Base-by-base conservation (phyloP, 352 stramenopile species). In the Globisporangium heterothallicum region DNA sequence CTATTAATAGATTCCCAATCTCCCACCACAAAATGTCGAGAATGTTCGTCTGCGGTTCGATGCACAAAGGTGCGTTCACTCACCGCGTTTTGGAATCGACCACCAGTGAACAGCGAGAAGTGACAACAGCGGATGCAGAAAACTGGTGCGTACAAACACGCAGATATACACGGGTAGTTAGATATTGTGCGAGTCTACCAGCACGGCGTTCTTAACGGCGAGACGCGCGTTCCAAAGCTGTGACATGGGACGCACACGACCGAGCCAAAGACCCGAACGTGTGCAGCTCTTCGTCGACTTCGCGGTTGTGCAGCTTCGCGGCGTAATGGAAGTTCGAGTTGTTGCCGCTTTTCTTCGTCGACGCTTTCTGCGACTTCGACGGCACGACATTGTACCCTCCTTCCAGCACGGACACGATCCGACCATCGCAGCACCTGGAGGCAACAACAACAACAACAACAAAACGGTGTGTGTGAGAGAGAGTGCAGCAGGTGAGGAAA, bases 361-460 rank as follows among this genome's bases (percentile, higher is more conserved):
- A 68, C 24, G 68, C 61, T 16, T 58, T 55, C 50, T 78, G 63
- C 44, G 59, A 70, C 41, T 79, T 80, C 56, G 32, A 38, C 32
- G 41, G 41, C 24, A 79, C 70, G 12, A 86, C 69, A 43, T 84
- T 85, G 69, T 98, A 98, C 36, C 95, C 94, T 55, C 95, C 95
- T 61, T 98, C 95, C 16, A 98, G 70, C 36, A 98, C 88, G 40
- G 90, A 98, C 22, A 98, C 84, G 45, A 98, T 81, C 45, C 89
- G 82, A 7, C 95, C 95, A 6, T 97, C 65, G 58, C 95, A 98
- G 61, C 68, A 87, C 45, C 75, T 86, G 29, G 29, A 48, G 6
- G 18, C 3, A 42, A n/a, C 40, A 16, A 12, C 24, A 3, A 14
- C 27, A 42, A 50, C 21, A n/a, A 7, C 16, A 52, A n/a, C 9